Evolutionary conservation across 352 stramenopile species (phyloP).

Genomic region (Thraustotheca clavata): DNA sequence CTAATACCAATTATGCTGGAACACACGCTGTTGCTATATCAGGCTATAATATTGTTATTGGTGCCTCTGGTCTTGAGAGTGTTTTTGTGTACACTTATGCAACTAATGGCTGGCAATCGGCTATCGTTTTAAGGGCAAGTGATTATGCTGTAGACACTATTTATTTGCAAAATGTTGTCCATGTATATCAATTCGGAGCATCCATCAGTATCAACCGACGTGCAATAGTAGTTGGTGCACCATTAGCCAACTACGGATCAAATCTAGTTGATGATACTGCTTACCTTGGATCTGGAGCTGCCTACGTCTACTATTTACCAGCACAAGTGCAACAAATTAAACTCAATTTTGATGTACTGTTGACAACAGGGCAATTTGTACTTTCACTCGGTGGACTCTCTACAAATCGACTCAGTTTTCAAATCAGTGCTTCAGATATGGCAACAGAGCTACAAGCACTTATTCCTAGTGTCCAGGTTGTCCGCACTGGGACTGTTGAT

Average conservation of each 20-base stretch:
- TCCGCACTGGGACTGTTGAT: slow-evolving; percentile 53
- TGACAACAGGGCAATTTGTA: slow-evolving; percentile 64
- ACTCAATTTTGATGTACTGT: slow-evolving; percentile 45
- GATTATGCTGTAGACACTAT: slow-evolving; percentile 83
- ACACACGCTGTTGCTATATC: slow-evolving; percentile 63
- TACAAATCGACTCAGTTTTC: slow-evolving; percentile 51
- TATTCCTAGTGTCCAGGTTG: slow-evolving; percentile 79
- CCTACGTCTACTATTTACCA: slow-evolving; percentile 66
- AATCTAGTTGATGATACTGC: slow-evolving; percentile 41
- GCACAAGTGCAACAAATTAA: slow-evolving; percentile 61
- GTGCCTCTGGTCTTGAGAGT: slow-evolving; percentile 57
- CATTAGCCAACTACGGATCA: slow-evolving; percentile 61
- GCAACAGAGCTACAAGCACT: slow-evolving; percentile 77
- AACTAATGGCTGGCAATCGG: slow-evolving; percentile 38
- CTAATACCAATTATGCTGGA: slow-evolving; percentile 60
- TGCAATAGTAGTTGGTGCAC: slow-evolving; percentile 85
- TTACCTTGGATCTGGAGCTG: slow-evolving; percentile 63
- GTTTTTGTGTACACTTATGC: slow-evolving; percentile 67
- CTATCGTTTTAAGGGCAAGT: slow-evolving; percentile 48
- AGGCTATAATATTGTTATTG: slow-evolving; percentile 85
- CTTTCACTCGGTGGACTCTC: slow-evolving; percentile 51
- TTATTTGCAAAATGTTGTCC: slow-evolving; percentile 61
- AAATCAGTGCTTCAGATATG: slow-evolving; percentile 52
- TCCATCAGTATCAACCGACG: slow-evolving; percentile 74
- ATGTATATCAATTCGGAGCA: slow-evolving; percentile 83